These are phyloP conservation scores for Suhomyces sp. DNA, from an alignment of 805 yeast genomes.

Conservation along the genomic window DNA sequence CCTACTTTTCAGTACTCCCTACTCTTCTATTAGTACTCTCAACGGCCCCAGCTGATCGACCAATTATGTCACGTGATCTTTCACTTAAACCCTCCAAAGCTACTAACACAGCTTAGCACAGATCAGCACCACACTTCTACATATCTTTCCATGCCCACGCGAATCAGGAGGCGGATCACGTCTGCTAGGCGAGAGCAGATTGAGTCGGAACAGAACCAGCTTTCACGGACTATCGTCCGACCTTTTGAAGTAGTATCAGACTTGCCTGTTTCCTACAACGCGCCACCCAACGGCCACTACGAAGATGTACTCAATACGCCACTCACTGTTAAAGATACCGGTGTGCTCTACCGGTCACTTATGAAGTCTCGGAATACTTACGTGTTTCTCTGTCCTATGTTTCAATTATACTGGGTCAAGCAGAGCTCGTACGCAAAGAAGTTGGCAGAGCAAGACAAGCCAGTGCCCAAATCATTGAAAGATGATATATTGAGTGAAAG, in stretches of 20 bases:
- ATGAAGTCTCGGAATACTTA: constrained; percentile 63
- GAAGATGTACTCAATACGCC: constrained; percentile 58
- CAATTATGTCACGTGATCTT: too few species aligned
- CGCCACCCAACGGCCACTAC: constrained; percentile 58
- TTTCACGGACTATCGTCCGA: constrained; percentile 39
- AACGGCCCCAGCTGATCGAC: too few species aligned
- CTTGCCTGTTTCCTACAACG: constrained; percentile 62
- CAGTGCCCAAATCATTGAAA: constrained; percentile 25
- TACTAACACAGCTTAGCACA: too few species aligned
- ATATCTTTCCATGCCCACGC: constrained; percentile 41
- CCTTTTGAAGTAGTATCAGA: constrained; percentile 68
- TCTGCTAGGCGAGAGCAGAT: constrained; percentile 40
- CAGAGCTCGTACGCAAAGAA: constrained; percentile 55
- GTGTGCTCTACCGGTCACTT: constrained; percentile 67
- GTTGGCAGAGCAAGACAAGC: constrained; percentile 37
- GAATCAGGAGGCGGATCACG: constrained; percentile 45
- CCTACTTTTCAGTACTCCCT: too few species aligned
- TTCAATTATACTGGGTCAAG: constrained; percentile 77
- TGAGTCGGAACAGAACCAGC: constrained; percentile 37
- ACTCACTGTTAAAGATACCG: constrained; percentile 67
- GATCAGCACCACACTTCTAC: too few species aligned
- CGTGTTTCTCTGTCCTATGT: constrained; percentile 64
- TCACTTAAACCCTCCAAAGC: too few species aligned
- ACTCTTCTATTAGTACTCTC: too few species aligned
- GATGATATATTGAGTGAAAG: constrained; percentile 22